Percentiles rank a stretch among this genome's conserved stretches.
These are phyloP conservation scores for Debaryomyces prosopidis DNA, from an alignment of 805 yeast species.

Conservation along the genomic window DNA sequence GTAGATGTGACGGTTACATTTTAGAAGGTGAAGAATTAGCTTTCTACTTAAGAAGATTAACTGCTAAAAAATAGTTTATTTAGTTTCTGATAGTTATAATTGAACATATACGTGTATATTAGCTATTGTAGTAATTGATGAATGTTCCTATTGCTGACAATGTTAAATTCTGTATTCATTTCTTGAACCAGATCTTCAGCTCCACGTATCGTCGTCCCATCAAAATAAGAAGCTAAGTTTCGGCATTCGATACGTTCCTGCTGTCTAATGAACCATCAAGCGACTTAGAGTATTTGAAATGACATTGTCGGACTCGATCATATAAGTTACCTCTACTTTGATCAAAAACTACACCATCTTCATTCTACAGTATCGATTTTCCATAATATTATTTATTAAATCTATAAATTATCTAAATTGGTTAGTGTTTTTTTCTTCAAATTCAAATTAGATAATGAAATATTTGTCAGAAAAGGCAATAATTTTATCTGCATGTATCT, in stretches of 20 bases:
- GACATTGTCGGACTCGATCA: too few species aligned
- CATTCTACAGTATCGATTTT: background rate
- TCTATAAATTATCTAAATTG: conserved; percentile 1
- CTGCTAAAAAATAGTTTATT: conserved; percentile 88
- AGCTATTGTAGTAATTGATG: background rate
- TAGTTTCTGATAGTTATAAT: conserved; percentile 3
- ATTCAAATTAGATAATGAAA: conserved; percentile 2
- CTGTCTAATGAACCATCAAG: too few species aligned
- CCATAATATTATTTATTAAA: background rate
- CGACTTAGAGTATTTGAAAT: too few species aligned
- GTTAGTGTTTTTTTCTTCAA: conserved; percentile 4
- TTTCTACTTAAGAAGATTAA: conserved; percentile 99
- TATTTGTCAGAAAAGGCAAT: conserved; percentile 25
- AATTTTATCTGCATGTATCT: conserved; percentile 29
- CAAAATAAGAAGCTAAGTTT: too few species aligned
- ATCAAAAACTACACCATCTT: too few species aligned
- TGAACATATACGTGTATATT: conserved; percentile 12
- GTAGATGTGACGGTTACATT: conserved; percentile 99
- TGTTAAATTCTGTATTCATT: too few species aligned
- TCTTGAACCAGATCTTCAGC: too few species aligned
- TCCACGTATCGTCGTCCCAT: too few species aligned
- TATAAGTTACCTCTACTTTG: too few species aligned
- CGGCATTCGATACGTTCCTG: too few species aligned
- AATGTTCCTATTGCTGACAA: too few species aligned
- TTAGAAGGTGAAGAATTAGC: conserved; percentile 99